phyloP scores from a whole-genome alignment of 495 filamentous ascomycete genomes.

The Xylaria intraflava region DNA sequence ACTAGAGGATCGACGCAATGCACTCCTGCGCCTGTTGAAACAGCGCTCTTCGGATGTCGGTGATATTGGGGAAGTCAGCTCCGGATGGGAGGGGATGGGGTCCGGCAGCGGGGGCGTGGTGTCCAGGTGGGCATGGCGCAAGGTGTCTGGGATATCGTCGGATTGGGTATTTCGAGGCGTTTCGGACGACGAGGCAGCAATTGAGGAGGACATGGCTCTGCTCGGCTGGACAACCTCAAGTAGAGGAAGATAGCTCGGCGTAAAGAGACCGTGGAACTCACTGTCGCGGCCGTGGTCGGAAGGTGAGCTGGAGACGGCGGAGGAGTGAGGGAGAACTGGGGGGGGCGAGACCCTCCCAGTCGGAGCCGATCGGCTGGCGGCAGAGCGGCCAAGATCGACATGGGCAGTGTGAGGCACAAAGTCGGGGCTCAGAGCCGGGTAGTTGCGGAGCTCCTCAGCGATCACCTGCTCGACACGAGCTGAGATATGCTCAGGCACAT shows the following conservation, averaged over 20 bases:
- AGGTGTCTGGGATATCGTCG: constrained; percentile 18
- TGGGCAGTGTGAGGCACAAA: constrained; percentile 13
- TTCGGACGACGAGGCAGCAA: constrained; percentile 13
- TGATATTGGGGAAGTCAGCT: constrained; percentile 32
- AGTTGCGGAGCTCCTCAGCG: constrained; percentile 37
- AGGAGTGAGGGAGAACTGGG: constrained; percentile 35
- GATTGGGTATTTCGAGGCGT: constrained; percentile 24
- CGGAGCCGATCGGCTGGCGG: constrained; percentile 19
- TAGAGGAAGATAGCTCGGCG: constrained; percentile 52
- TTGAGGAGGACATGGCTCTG: constrained; percentile 10
- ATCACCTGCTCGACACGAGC: constrained; percentile 37
- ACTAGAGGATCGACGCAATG: constrained; percentile 42
- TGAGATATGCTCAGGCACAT: constrained; percentile 40
- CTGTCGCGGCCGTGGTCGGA: constrained; percentile 49
- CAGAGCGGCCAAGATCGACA: constrained; percentile 8
- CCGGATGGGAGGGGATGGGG: constrained; percentile 20
- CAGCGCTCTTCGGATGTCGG: constrained; percentile 35
- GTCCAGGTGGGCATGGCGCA: constrained; percentile 5
- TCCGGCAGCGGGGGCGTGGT: constrained; percentile 11
- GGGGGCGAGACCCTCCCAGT: constrained; percentile 35
- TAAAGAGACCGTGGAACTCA: constrained; percentile 56
- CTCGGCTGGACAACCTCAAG: constrained; percentile 41
- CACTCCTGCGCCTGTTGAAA: constrained; percentile 37
- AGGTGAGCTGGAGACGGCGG: constrained; percentile 31
- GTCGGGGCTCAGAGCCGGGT: constrained; percentile 31